Evolutionary conservation across 495 filamentous ascomycete genomes (phyloP).

Genomic region (Thermochaetoides thermophila): DNA sequence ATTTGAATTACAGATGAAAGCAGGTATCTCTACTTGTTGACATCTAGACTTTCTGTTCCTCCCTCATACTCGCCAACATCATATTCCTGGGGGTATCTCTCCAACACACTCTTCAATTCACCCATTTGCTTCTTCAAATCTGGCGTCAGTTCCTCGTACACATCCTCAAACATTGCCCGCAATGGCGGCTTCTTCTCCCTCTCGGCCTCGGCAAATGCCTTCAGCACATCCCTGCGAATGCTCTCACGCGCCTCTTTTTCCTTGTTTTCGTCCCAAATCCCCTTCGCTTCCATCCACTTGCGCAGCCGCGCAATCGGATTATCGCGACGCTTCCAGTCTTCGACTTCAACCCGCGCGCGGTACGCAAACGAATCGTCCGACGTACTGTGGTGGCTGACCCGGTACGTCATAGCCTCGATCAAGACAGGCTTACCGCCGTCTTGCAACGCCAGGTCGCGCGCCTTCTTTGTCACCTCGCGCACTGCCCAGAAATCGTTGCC

Average conservation of each 20-base stretch:
- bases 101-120: conserved; percentile 58
- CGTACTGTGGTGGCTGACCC: conserved; percentile 92
- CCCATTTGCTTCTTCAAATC: conserved; percentile 67
- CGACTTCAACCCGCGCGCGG: conserved; percentile 82
- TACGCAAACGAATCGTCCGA: conserved; percentile 97
- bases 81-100: conserved; percentile 88
- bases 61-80: conserved; percentile 65
- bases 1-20: too few relatives aligned
- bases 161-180: conserved; percentile 63
- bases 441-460: conserved; percentile 59
- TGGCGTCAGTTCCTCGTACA: conserved; percentile 77
- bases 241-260: conserved; percentile 57
- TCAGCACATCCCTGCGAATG: conserved; percentile 59
- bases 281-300: conserved; percentile 78
- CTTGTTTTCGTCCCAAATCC: conserved; percentile 68
- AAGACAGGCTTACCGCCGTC: conserved; percentile 70
- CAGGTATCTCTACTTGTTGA: neutral
- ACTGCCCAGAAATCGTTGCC: conserved; percentile 97
- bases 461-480: conserved; percentile 64
- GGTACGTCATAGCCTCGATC: conserved; percentile 95
- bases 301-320: conserved; percentile 84
- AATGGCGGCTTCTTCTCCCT: conserved; percentile 77
- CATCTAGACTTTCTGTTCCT: conserved; percentile 48
- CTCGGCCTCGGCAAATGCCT: conserved; percentile 77
- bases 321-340: conserved; percentile 94